Conservation (phyloP, 106 monocot genomes). For the Triglochin maritima region DNA sequence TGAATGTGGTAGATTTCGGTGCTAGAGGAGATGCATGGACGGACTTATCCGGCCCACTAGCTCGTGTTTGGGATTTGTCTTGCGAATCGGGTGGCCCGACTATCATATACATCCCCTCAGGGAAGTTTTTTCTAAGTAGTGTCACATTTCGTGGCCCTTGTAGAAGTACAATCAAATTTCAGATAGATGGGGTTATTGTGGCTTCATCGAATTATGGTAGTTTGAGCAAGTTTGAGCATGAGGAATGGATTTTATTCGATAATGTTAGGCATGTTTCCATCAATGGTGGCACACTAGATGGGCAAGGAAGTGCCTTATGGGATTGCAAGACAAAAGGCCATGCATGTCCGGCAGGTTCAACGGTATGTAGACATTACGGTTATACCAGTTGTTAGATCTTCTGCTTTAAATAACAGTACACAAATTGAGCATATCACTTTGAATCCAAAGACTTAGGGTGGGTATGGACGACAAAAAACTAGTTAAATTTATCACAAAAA, state of each 20-base stretch:
- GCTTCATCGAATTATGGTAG: slow-evolving; percentile 14
- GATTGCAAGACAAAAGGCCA: slow-evolving; percentile 11
- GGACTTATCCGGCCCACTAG: slow-evolving; percentile 27
- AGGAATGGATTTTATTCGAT: slow-evolving; percentile 29
- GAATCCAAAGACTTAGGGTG: too few species aligned
- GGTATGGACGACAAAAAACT: too few species aligned
- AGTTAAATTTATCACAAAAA: too few species aligned
- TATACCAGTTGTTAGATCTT: too few species aligned
- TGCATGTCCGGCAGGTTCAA: slow-evolving; percentile 21
- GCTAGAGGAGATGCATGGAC: slow-evolving; percentile 27
- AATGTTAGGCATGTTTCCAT: slow-evolving; percentile 31
- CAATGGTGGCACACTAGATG: slow-evolving; percentile 45
- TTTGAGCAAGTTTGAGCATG: background rate
- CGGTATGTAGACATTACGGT: slow-evolving; percentile 1
- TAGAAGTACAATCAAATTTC: slow-evolving; percentile 9
- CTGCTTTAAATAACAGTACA: too few species aligned
- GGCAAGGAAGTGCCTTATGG: slow-evolving; percentile 36
- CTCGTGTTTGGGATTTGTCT: slow-evolving; percentile 31
- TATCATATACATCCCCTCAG: slow-evolving; percentile 22
- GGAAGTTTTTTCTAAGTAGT: slow-evolving; percentile 26
- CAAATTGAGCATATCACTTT: too few species aligned
- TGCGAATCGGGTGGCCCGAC: slow-evolving; percentile 16
- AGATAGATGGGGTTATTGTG: slow-evolving; percentile 28
- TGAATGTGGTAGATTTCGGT: slow-evolving; percentile 19
- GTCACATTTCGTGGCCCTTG: slow-evolving; percentile 34